Evolutionary conservation across 1,284 basidiomycete genomes (phyloP).

Genomic region (Pseudozyma sp.): DNA sequence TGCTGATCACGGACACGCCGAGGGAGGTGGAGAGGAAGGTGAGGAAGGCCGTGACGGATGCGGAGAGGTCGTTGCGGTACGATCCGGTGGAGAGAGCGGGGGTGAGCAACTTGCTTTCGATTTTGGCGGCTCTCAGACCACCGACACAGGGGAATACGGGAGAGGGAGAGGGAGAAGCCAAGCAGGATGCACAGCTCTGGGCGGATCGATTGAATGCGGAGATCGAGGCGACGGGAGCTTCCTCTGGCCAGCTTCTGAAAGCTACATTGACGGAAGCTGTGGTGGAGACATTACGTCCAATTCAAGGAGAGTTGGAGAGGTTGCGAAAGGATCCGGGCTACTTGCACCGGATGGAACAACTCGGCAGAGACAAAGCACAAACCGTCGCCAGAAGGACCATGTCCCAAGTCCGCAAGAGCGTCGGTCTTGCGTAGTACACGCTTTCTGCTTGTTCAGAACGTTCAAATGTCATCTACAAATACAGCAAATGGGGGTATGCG

Average conservation of each 20-base stretch:
- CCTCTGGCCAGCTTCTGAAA: slow-evolving; percentile 79
- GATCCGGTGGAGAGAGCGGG: slow-evolving; percentile 83
- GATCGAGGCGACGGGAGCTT: slow-evolving; percentile 69
- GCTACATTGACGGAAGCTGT: slow-evolving; percentile 79
- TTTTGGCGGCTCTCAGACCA: slow-evolving; percentile 71
- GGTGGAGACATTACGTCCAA: slow-evolving; percentile 77
- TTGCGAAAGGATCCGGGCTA: slow-evolving; percentile 76
- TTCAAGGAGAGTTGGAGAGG: slow-evolving; percentile 78
- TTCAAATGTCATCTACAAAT: background rate
- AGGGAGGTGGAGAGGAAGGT: slow-evolving; percentile 79
- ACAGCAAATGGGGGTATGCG: slow-evolving; percentile 37
- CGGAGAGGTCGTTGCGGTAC: slow-evolving; percentile 76
- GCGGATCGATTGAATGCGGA: slow-evolving; percentile 70
- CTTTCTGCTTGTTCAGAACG: background rate
- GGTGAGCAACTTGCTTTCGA: slow-evolving; percentile 82
- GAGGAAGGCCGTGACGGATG: slow-evolving; percentile 86
- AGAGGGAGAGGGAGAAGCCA: background rate
- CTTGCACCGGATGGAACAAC: slow-evolving; percentile 75
- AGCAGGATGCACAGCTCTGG: slow-evolving; percentile 62
- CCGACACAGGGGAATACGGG: background rate
- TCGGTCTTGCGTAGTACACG: slow-evolving; percentile 74
- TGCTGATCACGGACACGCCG: slow-evolving; percentile 82
- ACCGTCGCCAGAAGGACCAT: slow-evolving; percentile 77
- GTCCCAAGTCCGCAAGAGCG: slow-evolving; percentile 75
- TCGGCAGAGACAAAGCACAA: slow-evolving; percentile 78